Evolutionary conservation across 2,329 filamentous ascomycete species (phyloP).

Genomic region (Atkinsonella texensis): DNA sequence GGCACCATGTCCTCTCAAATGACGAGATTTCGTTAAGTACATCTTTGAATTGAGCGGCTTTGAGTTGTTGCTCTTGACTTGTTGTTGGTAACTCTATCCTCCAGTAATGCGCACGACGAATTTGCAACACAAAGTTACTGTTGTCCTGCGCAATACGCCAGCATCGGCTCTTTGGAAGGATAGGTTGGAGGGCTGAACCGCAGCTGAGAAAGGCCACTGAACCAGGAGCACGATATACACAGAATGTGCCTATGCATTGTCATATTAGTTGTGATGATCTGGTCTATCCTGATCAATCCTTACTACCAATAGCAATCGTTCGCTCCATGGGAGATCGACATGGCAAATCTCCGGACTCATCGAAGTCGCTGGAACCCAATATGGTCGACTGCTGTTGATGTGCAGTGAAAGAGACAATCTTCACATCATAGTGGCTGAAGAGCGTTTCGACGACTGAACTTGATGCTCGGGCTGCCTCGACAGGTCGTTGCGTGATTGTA

Average conservation of each 20-base stretch:
- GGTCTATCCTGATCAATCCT: neutral
- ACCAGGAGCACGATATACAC: slow-evolving; percentile 76
- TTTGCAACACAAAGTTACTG: slow-evolving; percentile 74
- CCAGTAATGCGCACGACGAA: slow-evolving; percentile 75
- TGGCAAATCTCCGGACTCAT: slow-evolving; percentile 51
- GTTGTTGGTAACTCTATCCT: slow-evolving; percentile 71
- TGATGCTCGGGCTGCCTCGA: neutral
- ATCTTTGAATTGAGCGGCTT: slow-evolving; percentile 54
- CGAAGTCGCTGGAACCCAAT: slow-evolving; percentile 9
- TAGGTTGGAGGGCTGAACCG: slow-evolving; percentile 70
- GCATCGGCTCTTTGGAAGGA: slow-evolving; percentile 80
- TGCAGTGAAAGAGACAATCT: slow-evolving; percentile 47
- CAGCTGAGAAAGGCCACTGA: slow-evolving; percentile 84
- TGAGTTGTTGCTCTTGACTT: slow-evolving; percentile 32
- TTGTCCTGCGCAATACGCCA: slow-evolving; percentile 83
- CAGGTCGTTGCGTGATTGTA: neutral
- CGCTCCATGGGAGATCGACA: slow-evolving; percentile 69
- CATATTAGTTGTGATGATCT: no score
- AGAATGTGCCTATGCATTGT: slow-evolving; percentile 47
- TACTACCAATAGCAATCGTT: slow-evolving; percentile 64
- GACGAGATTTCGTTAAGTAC: slow-evolving; percentile 63
- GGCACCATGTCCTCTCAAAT: slow-evolving; percentile 81
- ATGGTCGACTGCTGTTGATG: slow-evolving; percentile 16
- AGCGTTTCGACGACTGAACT: slow-evolving; percentile 48
- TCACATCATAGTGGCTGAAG: slow-evolving; percentile 61